Conservation (phyloP, 805 yeast genomes). For the Hanseniaspora valbyensis region DNA sequence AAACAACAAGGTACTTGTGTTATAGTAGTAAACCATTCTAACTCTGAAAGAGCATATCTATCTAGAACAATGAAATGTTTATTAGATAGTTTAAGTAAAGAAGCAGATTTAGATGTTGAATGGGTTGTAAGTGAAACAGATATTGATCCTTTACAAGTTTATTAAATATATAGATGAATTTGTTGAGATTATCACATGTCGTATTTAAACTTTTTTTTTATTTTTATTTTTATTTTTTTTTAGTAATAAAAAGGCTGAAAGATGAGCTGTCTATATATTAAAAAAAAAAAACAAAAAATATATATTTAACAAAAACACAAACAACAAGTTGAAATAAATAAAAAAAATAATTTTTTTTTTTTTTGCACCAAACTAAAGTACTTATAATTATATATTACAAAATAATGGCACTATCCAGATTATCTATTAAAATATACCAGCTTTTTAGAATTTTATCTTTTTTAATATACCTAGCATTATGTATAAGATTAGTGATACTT, state of each 20-base stretch:
- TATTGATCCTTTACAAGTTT: constrained; percentile 20
- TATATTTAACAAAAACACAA: too few species aligned
- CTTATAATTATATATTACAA: neutral
- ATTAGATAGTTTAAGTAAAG: constrained; percentile 25
- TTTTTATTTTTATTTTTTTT: too few species aligned
- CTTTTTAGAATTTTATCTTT: constrained; percentile 6
- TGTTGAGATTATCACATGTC: too few species aligned
- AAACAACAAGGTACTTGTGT: constrained; percentile 64
- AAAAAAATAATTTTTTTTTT: too few species aligned
- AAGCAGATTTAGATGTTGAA: neutral
- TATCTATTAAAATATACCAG: constrained; percentile 2
- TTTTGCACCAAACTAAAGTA: too few species aligned
- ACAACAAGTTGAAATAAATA: too few species aligned
- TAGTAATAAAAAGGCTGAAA: too few species aligned
- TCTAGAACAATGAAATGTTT: constrained; percentile 32
- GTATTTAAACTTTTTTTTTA: too few species aligned
- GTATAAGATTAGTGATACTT: constrained; percentile 3
- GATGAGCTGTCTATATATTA: too few species aligned
- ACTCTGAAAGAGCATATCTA: constrained; percentile 84
- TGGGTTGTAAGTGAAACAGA: constrained; percentile 20
- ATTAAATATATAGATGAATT: too few species aligned
- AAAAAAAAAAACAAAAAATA: too few species aligned
- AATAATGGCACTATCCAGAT: constrained; percentile 6
- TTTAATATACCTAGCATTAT: constrained; percentile 2
- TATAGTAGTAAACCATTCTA: constrained; percentile 76